Conservation (phyloP, 192 early-diverging fungal species). For the Linderina pennispora region DNA sequence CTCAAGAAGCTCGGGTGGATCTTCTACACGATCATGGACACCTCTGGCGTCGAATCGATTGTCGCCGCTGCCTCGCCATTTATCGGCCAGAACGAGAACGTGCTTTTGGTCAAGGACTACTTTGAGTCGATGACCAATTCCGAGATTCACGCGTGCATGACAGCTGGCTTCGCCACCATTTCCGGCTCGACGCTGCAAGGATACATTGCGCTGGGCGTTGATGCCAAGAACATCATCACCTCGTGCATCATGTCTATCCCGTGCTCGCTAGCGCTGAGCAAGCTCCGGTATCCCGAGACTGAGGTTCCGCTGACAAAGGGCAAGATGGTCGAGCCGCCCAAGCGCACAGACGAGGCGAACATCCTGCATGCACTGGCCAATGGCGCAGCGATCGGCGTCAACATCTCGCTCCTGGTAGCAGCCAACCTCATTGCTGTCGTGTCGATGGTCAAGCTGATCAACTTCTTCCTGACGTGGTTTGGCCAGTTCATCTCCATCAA, state of each 20-base stretch:
- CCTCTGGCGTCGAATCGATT: conserved; percentile 77
- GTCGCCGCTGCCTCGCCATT: conserved; percentile 84
- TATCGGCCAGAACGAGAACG: conserved; percentile 79
- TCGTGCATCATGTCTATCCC: conserved; percentile 91
- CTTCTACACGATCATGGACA: conserved; percentile 66
- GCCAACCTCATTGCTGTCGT: conserved; percentile 74
- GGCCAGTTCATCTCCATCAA: conserved; percentile 57
- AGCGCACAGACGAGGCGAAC: conserved; percentile 59
- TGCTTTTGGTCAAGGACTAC: conserved; percentile 74
- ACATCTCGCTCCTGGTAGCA: conserved; percentile 65
- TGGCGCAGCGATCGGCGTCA: conserved; percentile 78
- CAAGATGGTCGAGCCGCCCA: conserved; percentile 52
- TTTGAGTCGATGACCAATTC: conserved; percentile 75
- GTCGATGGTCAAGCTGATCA: conserved; percentile 58
- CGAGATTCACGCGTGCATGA: conserved; percentile 84
- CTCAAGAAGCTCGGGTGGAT: conserved; percentile 57
- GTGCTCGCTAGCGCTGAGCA: conserved; percentile 73
- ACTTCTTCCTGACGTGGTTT: conserved; percentile 67
- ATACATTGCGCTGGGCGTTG: conserved; percentile 66
- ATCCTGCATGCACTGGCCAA: conserved; percentile 76
- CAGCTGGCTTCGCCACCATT: conserved; percentile 87
- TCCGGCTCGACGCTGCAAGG: conserved; percentile 74
- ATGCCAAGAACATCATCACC: conserved; percentile 63
- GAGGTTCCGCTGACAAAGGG: conserved; percentile 74
- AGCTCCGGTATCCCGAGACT: conserved; percentile 80